These are phyloP conservation scores for Jatropha curcas DNA, from an alignment of 345 rosid species.

Conservation along the genomic window DNA sequence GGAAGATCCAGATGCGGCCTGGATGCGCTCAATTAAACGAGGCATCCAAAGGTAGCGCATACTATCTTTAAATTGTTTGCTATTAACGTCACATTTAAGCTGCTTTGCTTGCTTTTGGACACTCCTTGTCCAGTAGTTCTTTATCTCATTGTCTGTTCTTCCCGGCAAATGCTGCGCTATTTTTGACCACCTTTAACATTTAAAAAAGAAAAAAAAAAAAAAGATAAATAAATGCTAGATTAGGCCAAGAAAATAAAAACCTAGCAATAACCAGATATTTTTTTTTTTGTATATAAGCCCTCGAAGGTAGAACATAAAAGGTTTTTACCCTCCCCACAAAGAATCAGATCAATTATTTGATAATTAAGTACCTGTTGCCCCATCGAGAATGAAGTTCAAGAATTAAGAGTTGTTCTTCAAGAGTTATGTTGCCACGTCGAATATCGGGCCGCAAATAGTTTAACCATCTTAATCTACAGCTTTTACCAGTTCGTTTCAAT, in stretches of 20 bases:
- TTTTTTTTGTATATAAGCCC: too few species aligned
- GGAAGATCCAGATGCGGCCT: constrained; percentile 37
- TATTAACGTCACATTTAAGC: constrained; percentile 75
- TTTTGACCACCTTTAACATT: constrained; percentile 68
- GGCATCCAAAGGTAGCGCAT: constrained; percentile 89
- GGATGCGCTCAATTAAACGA: constrained; percentile 66
- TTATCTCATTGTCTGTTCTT: constrained; percentile 87
- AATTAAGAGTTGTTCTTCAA: constrained; percentile 74
- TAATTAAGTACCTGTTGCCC: constrained; percentile 62
- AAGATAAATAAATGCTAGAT: too few species aligned
- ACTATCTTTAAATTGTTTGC: constrained; percentile 68
- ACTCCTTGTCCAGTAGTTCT: constrained; percentile 90
- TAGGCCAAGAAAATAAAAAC: not conserved
- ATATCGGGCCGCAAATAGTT: constrained; percentile 82
- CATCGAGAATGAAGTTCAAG: constrained; percentile 79
- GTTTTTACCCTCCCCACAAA: too few species aligned
- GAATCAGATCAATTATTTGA: too few species aligned
- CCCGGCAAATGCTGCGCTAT: constrained; percentile 82
- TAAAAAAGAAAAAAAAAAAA: too few species aligned
- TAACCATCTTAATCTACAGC: too few species aligned
- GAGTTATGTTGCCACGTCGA: constrained; percentile 75
- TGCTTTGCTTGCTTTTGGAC: constrained; percentile 91
- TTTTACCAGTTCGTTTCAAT: too few species aligned
- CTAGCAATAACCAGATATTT: too few species aligned
- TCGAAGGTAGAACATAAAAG: too few species aligned